phyloP scores from a whole-genome alignment of 352 stramenopile species.

The Phytophthora sansomeana region DNA sequence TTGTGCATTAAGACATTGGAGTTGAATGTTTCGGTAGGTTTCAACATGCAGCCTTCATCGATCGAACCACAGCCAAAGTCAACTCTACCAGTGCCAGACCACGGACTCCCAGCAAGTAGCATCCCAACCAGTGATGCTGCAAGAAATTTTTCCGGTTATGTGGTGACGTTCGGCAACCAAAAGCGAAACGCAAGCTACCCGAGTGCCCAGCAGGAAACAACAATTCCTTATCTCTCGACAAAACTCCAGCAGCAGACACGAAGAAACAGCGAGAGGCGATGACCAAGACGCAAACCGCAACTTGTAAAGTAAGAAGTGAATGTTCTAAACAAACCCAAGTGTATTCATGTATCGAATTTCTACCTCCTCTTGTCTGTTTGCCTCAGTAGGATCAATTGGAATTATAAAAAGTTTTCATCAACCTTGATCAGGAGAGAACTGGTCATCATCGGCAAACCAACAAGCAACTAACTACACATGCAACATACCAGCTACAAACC shows the following conservation, averaged over 20 bases:
- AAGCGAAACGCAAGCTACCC: constrained; percentile 51
- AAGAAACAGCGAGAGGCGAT: constrained; percentile 10
- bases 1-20: neutral
- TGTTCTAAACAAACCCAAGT: constrained; percentile 3
- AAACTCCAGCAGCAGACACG: constrained; percentile 42
- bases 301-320: constrained; percentile 17
- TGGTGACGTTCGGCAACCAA: constrained; percentile 54
- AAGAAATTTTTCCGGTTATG: constrained; percentile 51
- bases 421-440: constrained; percentile 73
- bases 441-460: constrained; percentile 71
- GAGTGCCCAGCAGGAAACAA: constrained; percentile 34
- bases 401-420: constrained; percentile 84
- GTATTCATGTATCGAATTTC: constrained; percentile 1
- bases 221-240: constrained; percentile 47
- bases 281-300: neutral
- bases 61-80: constrained; percentile 30
- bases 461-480: constrained; percentile 24
- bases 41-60: constrained; percentile 54
- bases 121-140: constrained; percentile 8
- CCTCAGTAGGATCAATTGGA: constrained; percentile 92
- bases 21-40: constrained; percentile 14
- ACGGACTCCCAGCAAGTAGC: constrained; percentile 17
- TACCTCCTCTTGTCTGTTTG: constrained; percentile 32
- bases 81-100: constrained; percentile 3
- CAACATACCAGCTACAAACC: constrained; percentile 33